Evolutionary conservation across 495 filamentous ascomycete genomes (phyloP).

Genomic region (Penicillium pancosmium): DNA sequence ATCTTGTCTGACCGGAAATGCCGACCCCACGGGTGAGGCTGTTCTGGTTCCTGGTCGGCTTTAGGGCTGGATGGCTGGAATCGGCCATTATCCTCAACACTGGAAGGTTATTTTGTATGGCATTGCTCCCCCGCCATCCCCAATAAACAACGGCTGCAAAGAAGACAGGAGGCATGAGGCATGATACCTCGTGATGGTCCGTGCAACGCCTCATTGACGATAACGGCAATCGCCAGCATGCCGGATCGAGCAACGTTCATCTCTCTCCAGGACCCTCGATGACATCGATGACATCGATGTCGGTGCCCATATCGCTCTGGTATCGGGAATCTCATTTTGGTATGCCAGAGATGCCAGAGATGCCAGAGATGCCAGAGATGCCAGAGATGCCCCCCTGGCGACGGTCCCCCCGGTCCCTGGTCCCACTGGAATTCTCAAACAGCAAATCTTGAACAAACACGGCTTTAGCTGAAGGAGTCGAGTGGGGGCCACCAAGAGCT

Average conservation of each 20-base stretch:
- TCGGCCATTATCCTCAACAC: neutral
- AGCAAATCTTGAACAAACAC: neutral
- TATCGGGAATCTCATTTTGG: constrained; percentile 20
- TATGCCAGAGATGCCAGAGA: constrained; percentile 10
- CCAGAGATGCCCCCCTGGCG: neutral
- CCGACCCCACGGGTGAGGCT: constrained; percentile 3
- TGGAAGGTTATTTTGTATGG: too few relatives aligned
- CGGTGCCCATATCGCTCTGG: too few relatives aligned
- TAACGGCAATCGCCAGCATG: neutral
- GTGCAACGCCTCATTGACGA: constrained; percentile 4
- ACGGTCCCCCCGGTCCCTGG: neutral
- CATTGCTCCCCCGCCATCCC: too few relatives aligned
- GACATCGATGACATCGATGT: constrained; percentile 7
- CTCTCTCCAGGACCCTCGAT: neutral
- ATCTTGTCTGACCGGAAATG: neutral
- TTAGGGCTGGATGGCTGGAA: neutral
- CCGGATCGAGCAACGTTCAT: constrained; percentile 1
- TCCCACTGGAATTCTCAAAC: neutral
- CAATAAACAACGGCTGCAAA: neutral
- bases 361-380: too few relatives aligned
- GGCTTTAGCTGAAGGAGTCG: neutral
- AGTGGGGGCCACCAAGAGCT: neutral
- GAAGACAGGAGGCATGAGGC: neutral
- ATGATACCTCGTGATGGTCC: neutral
- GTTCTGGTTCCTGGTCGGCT: neutral